Evolutionary conservation across 768 basidiomycete species (phyloP), one percentile per base, ranked within the genome.

Genomic region (Leucosporidium scottii): DNA sequence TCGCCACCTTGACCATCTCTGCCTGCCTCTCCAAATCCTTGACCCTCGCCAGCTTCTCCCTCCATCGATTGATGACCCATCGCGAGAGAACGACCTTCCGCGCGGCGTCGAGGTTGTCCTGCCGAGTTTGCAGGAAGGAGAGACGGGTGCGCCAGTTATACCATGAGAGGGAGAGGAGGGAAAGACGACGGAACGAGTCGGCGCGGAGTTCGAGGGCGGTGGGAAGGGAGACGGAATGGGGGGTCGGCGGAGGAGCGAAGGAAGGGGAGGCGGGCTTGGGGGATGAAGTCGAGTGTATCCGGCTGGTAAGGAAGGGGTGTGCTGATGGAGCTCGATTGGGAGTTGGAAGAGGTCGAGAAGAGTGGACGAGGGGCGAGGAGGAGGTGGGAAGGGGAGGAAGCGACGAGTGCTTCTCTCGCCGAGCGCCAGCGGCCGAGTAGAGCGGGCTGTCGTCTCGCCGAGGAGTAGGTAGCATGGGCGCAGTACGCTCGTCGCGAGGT

Each of bases 181-280:
- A 54, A 15, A 61, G 48, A 21, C 63, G 63, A 0, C 18, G 23
- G 36, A 68, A 68, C 9, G 48, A 28, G 61, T 50, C n/a, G 28
- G 59, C 58, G 53, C 44, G 10, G 5, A 53, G 39, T 66, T 66
- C 59, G 49, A 57, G 66, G 15, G 55, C 50, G 23, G 66, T 56
- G 31, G 28, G 58, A 30, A 51, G 31, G 34, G 47, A 27, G 39
- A 48, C 1, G 62, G 64, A 59, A 17, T 44, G 39, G 15, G 39
- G 39, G 3, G 39, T 44, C 39, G 39, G 39, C 39, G 39, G 39
- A 12, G 39, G 8, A 44, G 30, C 56, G 31, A 34, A n/a, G 34
- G 50, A 6, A 25, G 61, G 31, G 51, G 39, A 48, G 62, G 51
- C 39, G 1, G 51, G 53, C 28, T 36, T 27, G 28, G 58, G 48